These are phyloP conservation scores for Monilinia fructigena DNA, from an alignment of 2,329 filamentous ascomycete species.

Conservation along the genomic window DNA sequence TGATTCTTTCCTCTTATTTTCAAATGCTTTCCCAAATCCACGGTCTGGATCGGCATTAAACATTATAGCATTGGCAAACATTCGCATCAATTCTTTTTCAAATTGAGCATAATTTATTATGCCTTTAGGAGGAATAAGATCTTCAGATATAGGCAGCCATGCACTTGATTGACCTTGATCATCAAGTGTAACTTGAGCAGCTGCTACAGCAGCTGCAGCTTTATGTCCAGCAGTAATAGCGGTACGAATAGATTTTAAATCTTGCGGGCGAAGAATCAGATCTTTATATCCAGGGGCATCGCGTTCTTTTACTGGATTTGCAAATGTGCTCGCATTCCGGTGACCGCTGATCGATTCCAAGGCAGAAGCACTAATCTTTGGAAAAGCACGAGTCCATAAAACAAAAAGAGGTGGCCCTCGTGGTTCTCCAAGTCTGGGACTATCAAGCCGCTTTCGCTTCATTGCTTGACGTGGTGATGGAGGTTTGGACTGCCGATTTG, in stretches of 20 bases:
- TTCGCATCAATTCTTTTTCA: constrained; percentile 89
- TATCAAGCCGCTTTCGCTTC: constrained; percentile 54
- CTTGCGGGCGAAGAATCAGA: constrained; percentile 71
- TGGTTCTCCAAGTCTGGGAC: constrained; percentile 41
- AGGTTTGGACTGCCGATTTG: constrained; percentile 21
- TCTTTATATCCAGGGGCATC: constrained; percentile 75
- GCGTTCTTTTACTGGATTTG: constrained; percentile 69
- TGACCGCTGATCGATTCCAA: constrained; percentile 76
- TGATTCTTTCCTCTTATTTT: constrained; percentile 41
- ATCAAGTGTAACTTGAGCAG: constrained; percentile 50
- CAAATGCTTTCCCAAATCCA: constrained; percentile 54
- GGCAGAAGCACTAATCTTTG: constrained; percentile 68
- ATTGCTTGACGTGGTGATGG: constrained; percentile 43
- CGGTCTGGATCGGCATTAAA: constrained; percentile 84
- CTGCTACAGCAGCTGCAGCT: constrained; percentile 60
- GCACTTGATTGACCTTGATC: constrained; percentile 57
- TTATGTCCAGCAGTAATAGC: constrained; percentile 73
- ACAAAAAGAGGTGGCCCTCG: constrained; percentile 64
- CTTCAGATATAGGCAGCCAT: constrained; percentile 67
- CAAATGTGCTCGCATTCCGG: constrained; percentile 77
- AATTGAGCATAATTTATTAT: constrained; percentile 93
- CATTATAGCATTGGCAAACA: constrained; percentile 99
- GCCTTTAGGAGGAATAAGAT: constrained; percentile 79
- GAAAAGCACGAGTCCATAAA: constrained; percentile 72
- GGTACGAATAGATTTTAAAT: constrained; percentile 74